Evolutionary conservation across 2,329 filamentous ascomycete species (phyloP), one percentile per base, ranked within the genome.

Genomic region (Elsinoe perseae): DNA sequence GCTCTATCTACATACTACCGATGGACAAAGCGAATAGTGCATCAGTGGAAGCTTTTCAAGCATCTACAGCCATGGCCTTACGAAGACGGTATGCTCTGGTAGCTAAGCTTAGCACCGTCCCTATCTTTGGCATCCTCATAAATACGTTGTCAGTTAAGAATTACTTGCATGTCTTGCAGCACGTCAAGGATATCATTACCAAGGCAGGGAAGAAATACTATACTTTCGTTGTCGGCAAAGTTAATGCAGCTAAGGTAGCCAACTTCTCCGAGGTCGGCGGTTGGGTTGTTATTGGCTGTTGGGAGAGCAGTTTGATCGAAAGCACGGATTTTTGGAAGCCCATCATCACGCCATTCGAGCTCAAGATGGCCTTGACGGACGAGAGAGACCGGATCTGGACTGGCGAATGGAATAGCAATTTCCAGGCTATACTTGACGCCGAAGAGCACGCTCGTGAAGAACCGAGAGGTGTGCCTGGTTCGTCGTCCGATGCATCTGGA

Each of bases 211-310:
- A 97, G 75, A 98, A 97, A 74, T 87, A 83, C 68, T 98, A 98
- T 70, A 89, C 92, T 1, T 89, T 98, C 48, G 93, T 98, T 1
- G 93, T 98, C 0, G 93, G 93, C 58, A 97, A 97, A 70, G 78
- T 98, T 23, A 98, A 97, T 66, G 85, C 91, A 0, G 92, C 91
- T 34, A 98, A 98, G 70, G 79, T 98, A 20, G 93, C 93, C 50
- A 98, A 98, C 71, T 98, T 98, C 72, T 83, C 86, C 57, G 93
- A 98, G 70, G 82, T 98, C 4, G 92, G 90, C 42, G 92, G 90
- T 14, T 98, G 93, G 93, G 90, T 97, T 0, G 90, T 97, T 0
- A 88, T 98, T 8, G 92, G 93, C 2, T 98, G 93, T 72, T 98
- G 93, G 93, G 93, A 98, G 73, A 95, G 91, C 69, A 89, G 87